Evolutionary conservation across 345 rosid genomes (phyloP), one percentile per base, ranked within the genome.

Genomic region (Brassica nigra): DNA sequence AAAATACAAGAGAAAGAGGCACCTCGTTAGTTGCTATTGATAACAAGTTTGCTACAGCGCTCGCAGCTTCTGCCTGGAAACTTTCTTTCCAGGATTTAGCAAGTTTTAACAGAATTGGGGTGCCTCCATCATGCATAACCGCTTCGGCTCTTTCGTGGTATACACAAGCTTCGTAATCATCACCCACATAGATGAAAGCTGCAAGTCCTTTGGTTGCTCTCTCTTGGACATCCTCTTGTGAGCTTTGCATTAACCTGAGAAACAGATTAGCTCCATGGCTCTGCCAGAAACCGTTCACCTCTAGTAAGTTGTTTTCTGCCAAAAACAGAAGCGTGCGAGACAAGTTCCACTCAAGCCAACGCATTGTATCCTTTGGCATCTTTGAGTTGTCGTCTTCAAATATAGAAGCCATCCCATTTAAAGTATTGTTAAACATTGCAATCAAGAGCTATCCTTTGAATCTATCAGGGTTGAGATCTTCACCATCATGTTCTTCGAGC

Each of bases 131-230:
- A 63, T 68, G 78, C 90, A 89, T 86, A 66, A 89, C 96, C 68
- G 92, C 92, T 81, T 92, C 96, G 14, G 94, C 95, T 84, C 94
- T 87, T 82, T 88, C 89, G 76, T 86, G 42, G 66, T 92, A 92
- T 79, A 91, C 87, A 76, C 90, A 88, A 62, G 94, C 90, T 79
- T 86, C 81, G 80, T 18, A 18, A 18, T 87, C 93, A 69, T 89
- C 97, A 86, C 91, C 93, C 16, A 84, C 86, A 34, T 91, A 90
- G 12, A 92, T 87, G 82, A 88, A 91, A 62, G 91, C 87, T 2
- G 94, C 93, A 72, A 92, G 87, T 57, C 92, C 91, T n/a, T 89
- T 89, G 7, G 91, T 92, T n/a, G 94, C 92, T 75, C 90, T 87
- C 78, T 92, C 96, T 81, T 88, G 92, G 65, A 91, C 92, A 79